Percentiles rank a stretch among this genome's conserved stretches.
phyloP scores from a whole-genome alignment of 805 yeast genomes.

The Kodamaea restingae region DNA sequence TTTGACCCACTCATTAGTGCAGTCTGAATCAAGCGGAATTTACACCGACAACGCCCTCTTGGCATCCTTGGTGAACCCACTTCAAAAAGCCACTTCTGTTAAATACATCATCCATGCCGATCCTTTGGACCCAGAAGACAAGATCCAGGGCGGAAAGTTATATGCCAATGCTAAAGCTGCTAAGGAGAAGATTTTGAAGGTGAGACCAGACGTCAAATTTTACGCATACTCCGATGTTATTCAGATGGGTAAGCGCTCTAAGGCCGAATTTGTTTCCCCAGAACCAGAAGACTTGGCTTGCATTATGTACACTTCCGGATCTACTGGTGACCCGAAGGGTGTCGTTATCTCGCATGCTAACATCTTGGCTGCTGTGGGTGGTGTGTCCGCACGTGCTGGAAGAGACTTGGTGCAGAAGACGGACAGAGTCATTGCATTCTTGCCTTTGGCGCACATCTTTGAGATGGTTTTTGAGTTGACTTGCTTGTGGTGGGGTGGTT shows the following conservation, averaged over 20 bases:
- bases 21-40: constrained; percentile 74
- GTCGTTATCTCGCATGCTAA: constrained; percentile 64
- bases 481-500: constrained; percentile 83
- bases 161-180: constrained; percentile 58
- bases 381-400: constrained; percentile 63
- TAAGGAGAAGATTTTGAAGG: constrained; percentile 51
- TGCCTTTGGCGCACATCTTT: constrained; percentile 95
- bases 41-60: constrained; percentile 81
- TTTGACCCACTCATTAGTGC: constrained; percentile 75
- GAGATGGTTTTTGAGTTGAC: constrained; percentile 85
- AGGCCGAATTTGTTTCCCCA: constrained; percentile 1
- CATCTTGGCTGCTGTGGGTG: constrained; percentile 82
- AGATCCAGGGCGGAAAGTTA: constrained; percentile 57
- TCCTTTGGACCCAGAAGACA: constrained; percentile 55
- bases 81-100: constrained; percentile 57
- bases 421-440: constrained; percentile 80
- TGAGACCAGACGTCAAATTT: constrained; percentile 76
- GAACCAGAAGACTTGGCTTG: constrained; percentile 60
- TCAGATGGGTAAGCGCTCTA: constrained; percentile 46
- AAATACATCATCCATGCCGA: constrained; percentile 72
- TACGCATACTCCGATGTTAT: constrained; percentile 62
- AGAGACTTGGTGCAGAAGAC: constrained; percentile 44
- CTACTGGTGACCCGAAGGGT: constrained; percentile 84
- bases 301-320: constrained; percentile 86
- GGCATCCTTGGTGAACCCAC: constrained; percentile 63